Evolutionary conservation across 805 yeast genomes (phyloP).

Genomic region (Metschnikowia similis): DNA sequence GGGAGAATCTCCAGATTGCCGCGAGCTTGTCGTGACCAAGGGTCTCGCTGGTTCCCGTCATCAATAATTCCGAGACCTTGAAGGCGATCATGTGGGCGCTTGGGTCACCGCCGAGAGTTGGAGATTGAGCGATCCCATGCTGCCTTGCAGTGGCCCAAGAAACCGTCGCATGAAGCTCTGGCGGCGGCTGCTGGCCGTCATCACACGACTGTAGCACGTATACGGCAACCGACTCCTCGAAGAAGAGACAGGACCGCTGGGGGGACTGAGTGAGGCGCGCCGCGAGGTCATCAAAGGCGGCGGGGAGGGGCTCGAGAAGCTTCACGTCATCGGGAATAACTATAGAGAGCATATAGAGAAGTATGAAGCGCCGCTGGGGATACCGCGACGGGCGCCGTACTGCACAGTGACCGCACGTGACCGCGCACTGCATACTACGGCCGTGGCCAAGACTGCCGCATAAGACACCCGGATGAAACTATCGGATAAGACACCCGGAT

Average conservation of each 20-base stretch:
- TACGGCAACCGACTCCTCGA: conserved; percentile 29
- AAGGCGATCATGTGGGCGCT: neutral
- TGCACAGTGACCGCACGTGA: neutral
- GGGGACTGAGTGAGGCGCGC: neutral
- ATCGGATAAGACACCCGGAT: no score
- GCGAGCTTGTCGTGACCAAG: conserved; percentile 1
- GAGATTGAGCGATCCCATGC: neutral
- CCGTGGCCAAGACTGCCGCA: no score
- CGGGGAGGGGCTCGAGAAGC: neutral
- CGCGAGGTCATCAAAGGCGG: neutral
- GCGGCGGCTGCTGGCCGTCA: conserved; percentile 1
- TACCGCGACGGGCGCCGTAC: neutral
- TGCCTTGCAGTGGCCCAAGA: neutral
- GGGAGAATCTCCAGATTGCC: conserved; percentile 26
- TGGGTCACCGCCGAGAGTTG: no score
- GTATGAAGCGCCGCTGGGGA: neutral
- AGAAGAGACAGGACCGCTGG: conserved; percentile 18
- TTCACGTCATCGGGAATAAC: conserved; percentile 10
- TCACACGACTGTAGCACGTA: conserved; percentile 20
- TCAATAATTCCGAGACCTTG: conserved; percentile 2
- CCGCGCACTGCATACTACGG: no score
- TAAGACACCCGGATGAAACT: no score
- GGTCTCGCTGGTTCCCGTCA: conserved; percentile 4
- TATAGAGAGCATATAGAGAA: conserved; percentile 6
- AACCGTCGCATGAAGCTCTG: conserved; percentile 5